These are phyloP conservation scores for Saccharomyces paradoxus DNA, from an alignment of 805 yeast species.

Conservation along the genomic window DNA sequence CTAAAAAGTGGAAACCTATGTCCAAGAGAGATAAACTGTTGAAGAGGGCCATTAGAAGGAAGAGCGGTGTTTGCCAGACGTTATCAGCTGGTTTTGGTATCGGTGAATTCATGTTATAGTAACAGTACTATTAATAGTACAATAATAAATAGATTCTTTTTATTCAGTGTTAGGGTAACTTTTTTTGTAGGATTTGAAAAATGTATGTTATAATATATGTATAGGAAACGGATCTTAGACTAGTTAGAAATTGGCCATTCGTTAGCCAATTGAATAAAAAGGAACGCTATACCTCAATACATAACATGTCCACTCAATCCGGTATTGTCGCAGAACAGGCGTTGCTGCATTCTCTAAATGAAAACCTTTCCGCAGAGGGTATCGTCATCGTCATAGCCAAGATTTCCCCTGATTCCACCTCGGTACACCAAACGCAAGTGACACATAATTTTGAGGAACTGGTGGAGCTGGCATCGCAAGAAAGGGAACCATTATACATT, in stretches of 20 bases:
- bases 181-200: neutral
- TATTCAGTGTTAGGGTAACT: neutral
- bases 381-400: constrained; percentile 16
- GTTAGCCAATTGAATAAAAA: neutral
- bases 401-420: constrained; percentile 18
- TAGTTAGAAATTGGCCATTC: neutral
- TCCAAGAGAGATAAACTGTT: constrained; percentile 10
- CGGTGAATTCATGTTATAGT: constrained; percentile 29
- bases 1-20: neutral
- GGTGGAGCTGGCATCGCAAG: constrained; percentile 5
- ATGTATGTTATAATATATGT: neutral
- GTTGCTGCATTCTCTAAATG: constrained; percentile 15
- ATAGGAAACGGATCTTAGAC: neutral
- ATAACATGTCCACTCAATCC: constrained; percentile 54
- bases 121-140: neutral
- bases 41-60: constrained; percentile 24
- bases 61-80: constrained; percentile 29
- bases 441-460: neutral
- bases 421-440: constrained; percentile 19
- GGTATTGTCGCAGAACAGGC: constrained; percentile 40
- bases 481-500: constrained; percentile 42
- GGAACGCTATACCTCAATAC: neutral
- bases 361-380: constrained; percentile 1
- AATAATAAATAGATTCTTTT: neutral
- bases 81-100: constrained; percentile 28